Evolutionary conservation across 2,329 filamentous ascomycete genomes (phyloP).

Genomic region (Trichoderma breve): DNA sequence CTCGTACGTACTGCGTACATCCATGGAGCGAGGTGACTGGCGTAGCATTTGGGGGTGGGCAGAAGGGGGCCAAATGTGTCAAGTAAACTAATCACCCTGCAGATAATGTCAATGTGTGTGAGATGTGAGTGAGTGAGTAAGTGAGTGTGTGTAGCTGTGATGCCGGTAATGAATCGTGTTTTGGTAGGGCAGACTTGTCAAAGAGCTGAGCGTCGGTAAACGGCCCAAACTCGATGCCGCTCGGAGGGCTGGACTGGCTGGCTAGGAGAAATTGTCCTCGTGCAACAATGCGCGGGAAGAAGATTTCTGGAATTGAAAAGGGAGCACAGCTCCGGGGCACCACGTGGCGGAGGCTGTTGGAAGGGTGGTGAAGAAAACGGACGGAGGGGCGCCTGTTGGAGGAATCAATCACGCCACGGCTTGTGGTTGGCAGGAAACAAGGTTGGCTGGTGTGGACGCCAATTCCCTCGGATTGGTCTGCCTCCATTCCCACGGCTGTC

Average conservation of each 20-base stretch:
- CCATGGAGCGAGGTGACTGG: not conserved
- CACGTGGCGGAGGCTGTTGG: conserved; percentile 12
- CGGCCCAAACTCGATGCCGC: not conserved
- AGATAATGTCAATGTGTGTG: not conserved
- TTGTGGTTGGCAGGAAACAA: not conserved
- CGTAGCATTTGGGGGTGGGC: not conserved
- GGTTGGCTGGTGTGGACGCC: not conserved
- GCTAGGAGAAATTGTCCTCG: not conserved
- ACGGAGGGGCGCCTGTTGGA: not conserved
- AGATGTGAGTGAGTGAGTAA: not conserved
- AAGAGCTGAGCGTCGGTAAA: not conserved
- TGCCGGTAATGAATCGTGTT: not conserved
- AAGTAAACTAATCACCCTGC: not conserved
- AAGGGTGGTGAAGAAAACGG: conserved; percentile 5
- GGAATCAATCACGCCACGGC: conserved; percentile 6
- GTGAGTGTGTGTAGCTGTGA: not conserved
- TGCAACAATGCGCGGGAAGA: not conserved
- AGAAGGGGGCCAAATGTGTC: conserved; percentile 12
- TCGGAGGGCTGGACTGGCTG: not conserved
- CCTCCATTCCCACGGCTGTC: not conserved
- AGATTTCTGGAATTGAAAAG: conserved; percentile 14
- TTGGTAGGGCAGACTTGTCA: not conserved
- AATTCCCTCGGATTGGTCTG: not conserved
- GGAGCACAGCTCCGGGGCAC: not conserved
- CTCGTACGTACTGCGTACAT: not conserved